Conservation (phyloP, 805 yeast species). For the Hanseniaspora lindneri region DNA sequence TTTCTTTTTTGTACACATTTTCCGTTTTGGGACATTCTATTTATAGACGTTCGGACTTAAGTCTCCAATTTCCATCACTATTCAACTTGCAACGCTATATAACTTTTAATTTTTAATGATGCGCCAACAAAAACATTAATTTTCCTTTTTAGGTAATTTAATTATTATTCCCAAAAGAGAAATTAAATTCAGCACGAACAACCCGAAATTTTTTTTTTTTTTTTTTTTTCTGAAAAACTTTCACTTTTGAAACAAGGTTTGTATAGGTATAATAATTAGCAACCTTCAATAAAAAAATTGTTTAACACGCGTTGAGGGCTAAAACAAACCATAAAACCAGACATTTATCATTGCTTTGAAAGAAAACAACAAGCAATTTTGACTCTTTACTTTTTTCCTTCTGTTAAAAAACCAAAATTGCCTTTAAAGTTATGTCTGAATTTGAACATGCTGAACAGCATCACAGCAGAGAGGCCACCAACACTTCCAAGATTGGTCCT, state of each 20-base stretch:
- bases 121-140: background rate
- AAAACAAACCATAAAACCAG: background rate
- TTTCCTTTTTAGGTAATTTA: slow-evolving; percentile 5
- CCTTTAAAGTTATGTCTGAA: background rate
- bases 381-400: background rate
- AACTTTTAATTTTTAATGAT: too few species aligned
- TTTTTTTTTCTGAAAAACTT: background rate
- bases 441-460: slow-evolving; percentile 10
- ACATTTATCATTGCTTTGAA: background rate
- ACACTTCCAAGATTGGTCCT: slow-evolving; percentile 51
- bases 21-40: too few species aligned
- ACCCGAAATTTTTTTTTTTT: slow-evolving; percentile 1
- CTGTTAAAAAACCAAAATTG: background rate
- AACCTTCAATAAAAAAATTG: background rate
- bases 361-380: background rate
- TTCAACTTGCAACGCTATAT: too few species aligned
- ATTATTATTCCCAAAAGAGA: slow-evolving; percentile 6
- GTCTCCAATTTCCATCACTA: too few species aligned
- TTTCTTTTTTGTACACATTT: too few species aligned
- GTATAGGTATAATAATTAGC: background rate
- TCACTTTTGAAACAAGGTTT: background rate
- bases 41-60: too few species aligned
- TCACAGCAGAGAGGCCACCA: slow-evolving; percentile 19
- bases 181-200: background rate
- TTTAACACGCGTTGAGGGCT: background rate